Base-by-base conservation (phyloP, 2,329 filamentous ascomycete species). In the Sporothrix luriei region DNA sequence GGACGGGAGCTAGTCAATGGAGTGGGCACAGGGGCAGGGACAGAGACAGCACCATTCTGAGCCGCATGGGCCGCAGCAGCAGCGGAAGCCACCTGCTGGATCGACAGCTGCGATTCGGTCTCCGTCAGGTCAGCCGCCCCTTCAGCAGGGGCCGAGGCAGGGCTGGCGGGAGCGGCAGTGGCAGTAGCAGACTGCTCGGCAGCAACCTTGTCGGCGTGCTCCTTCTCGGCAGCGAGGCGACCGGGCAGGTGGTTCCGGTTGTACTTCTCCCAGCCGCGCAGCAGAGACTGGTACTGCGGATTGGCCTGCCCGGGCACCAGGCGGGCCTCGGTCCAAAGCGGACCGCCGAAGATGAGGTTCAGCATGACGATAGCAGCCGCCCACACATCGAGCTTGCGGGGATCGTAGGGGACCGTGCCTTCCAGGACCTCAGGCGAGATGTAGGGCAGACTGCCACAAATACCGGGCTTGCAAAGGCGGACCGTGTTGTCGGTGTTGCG, bases 401-500 rank as follows among this genome's bases (percentile, higher is more conserved):
- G 90, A 76, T 97, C 93, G 75, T 85, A 88, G 66, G 83, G 79
- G 75, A 81, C 79, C 72, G 88, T 83, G 82, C 91, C 92, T 59
- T 84, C 84, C 48, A 95, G 82, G 5, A 97, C 91, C 78, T 97
- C 93, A 1, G 93, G 93, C 0, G 93, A 91, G 75, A 95, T 93
- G 78, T 97, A 97, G 1, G 93, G 93, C 75, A 91, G 84, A 76
- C 91, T 94, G 72, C 93, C 93, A 78, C 92, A 94, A 74, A 96
- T 91, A 24, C 92, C 93, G 4, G 93, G 91, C 55, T 86, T 82
- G 78, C 91, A 95, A 46, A 90, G 83, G 51, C 91, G 88, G 10
- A 92, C 78, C 5, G 90, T 87, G 38, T 84, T 85, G 51, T 85
- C 86, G 87, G 94, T 92, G 73, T 89, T 86, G 76, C 86, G 85